Base-by-base conservation (phyloP, 2,329 filamentous ascomycete genomes). In the Fusarium guadeloupense region DNA sequence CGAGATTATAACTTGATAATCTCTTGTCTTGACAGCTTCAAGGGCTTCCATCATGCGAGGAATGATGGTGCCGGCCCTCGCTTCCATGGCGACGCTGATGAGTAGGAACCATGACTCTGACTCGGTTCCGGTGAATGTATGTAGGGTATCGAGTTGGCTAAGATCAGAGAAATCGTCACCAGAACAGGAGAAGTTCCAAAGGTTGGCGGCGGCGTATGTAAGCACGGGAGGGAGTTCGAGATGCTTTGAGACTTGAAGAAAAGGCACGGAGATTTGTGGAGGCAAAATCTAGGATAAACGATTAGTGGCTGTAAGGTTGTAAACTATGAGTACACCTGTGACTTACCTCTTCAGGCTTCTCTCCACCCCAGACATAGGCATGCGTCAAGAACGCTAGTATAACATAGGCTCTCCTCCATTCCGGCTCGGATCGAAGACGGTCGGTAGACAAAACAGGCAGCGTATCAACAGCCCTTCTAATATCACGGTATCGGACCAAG, bases 51-150 rank as follows among this genome's bases (percentile, higher is more conserved):
- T 80, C 88, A 97, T 93, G 50, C 88, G 75, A 0, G 91, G 89
- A 54, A 97, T 88, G 28, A 92, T 85, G 1, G 83, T 80, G 0
- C 88, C 93, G 0, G 90, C 92, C 40, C 88, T 84, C 28, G 92
- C 90, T 77, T 98, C 94, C 73, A 97, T 96, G 16, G 93, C 93
- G 1, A 95, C 90, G 1, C 92, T 96, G 58, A 97, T 84, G 31
- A 95, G 81, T 67, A 93, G 93, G 77, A 98, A 98, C 94, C 94
- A 97, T 68, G 93, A 92, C 76, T 98, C 94, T 66, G 96, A 93
- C 44, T 89, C 78, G 8, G 92, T 95, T 21, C 92, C 93, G 5
- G 93, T 97, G 70, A 97, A 95, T 12, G 93, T 96, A 70, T 90
- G 84, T 9, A 93, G 81, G 0, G 88, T 89, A 17, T 83, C 80